Percentiles rank a stretch among this genome's conserved stretches.
Evolutionary conservation across 2,329 filamentous ascomycete species (phyloP).

Genomic region (Phyllosticta capitalensis): DNA sequence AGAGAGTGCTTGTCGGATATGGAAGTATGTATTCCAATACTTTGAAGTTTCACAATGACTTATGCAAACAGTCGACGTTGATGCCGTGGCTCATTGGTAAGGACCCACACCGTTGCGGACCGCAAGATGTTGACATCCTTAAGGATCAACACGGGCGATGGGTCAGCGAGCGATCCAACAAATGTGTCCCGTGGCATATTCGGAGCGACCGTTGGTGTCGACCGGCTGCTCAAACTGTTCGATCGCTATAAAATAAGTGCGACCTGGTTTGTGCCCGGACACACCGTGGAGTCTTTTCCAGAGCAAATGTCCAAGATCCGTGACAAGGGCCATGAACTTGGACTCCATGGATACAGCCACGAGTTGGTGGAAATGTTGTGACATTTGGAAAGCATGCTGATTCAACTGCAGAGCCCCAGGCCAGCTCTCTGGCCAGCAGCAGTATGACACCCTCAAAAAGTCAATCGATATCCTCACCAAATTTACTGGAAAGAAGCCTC

Average conservation of each 20-base stretch:
- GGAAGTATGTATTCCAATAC: slow-evolving; percentile 16
- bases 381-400: slow-evolving; percentile 12
- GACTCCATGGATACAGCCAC: slow-evolving; percentile 33
- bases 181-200: slow-evolving; percentile 32
- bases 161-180: slow-evolving; percentile 28
- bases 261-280: slow-evolving; percentile 34
- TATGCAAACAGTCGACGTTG: slow-evolving; percentile 25
- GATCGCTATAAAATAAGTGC: slow-evolving; percentile 33
- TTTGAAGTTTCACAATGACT: background rate
- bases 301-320: slow-evolving; percentile 37
- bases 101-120: background rate
- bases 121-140: background rate
- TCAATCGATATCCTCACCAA: slow-evolving; percentile 31
- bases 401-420: background rate
- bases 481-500: slow-evolving; percentile 32
- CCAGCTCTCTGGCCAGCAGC: slow-evolving; percentile 17
- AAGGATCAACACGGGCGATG: slow-evolving; percentile 34
- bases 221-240: slow-evolving; percentile 33
- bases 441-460: slow-evolving; percentile 28
- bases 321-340: slow-evolving; percentile 35
- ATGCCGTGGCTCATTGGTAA: slow-evolving; percentile 29
- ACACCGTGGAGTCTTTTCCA: slow-evolving; percentile 40
- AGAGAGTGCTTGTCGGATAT: slow-evolving; percentile 31
- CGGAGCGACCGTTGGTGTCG: slow-evolving; percentile 32
- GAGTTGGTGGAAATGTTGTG: slow-evolving; percentile 23